Conservation (phyloP, 2,329 filamentous ascomycete genomes). For the Delphinella strobiligena region DNA sequence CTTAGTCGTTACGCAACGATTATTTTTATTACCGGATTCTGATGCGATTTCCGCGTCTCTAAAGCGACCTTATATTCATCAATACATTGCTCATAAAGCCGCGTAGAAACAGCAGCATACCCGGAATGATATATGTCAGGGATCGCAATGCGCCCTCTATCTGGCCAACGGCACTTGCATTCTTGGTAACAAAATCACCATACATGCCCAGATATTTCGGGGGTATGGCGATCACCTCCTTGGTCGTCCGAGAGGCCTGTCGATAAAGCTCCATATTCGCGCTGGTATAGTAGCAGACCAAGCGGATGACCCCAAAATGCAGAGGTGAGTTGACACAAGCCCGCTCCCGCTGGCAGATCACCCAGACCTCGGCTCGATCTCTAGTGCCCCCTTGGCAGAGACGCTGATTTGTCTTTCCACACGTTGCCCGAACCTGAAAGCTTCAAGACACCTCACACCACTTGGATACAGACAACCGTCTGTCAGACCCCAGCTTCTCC, state of each 20-base stretch:
- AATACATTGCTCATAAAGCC: conserved; percentile 9
- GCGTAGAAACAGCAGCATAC: conserved; percentile 31
- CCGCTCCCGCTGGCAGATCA: no score
- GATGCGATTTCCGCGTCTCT: conserved; percentile 90
- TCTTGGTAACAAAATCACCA: conserved; percentile 86
- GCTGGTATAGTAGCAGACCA: background rate
- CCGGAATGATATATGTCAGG: conserved; percentile 90
- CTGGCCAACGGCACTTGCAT: conserved; percentile 83
- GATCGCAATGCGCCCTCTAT: conserved; percentile 89
- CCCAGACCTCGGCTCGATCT: no score
- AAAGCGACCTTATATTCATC: conserved; percentile 50
- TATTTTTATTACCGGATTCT: conserved; percentile 52
- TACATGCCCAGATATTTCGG: conserved; percentile 44
- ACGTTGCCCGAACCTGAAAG: background rate
- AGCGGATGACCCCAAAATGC: no score
- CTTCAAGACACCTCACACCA: no score
- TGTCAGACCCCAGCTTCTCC: no score
- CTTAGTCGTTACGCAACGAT: background rate
- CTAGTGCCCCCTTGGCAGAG: no score
- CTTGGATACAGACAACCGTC: no score
- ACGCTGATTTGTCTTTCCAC: no score
- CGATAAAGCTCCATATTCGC: conserved; percentile 9
- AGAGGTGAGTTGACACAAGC: background rate
- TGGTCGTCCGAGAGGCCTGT: conserved; percentile 9
- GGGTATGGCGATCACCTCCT: conserved; percentile 14